Base-by-base conservation (phyloP, 2,329 filamentous ascomycete genomes). In the Alternaria sp. region DNA sequence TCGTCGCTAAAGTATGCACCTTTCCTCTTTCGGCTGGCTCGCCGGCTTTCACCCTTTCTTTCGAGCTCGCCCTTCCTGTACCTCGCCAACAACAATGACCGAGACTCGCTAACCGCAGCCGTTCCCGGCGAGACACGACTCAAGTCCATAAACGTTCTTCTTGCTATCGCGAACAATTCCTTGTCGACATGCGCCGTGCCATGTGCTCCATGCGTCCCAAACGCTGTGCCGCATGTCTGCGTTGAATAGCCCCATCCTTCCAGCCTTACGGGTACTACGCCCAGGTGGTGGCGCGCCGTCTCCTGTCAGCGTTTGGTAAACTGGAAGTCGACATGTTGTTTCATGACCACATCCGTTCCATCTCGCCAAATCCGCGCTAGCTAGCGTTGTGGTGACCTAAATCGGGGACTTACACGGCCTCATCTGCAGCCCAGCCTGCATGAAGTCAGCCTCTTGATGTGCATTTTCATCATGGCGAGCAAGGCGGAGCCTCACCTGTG, bases 371-470 rank as follows among this genome's bases (percentile, higher is more conserved):
- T 58, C 51, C 28, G 57, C 44, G 32, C 28, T 61, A 62, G 53
- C 23, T 26, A 57, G 30, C 17, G 49, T 49, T 58, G 26, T 59
- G 56, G 59, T 51, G 44, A 57, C 57, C 47, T 57, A 62, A 47
- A 46, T 70, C 68, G 68, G 70, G 70, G 62, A 66, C 68, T 71
- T 71, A 66, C 57, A 62, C 57, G 65, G 59, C 62, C 62, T 61
- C 32, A 43, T 45, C 56, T 28, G 49, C 12, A 28, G 49, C 44
- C 58, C 50, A 47, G 44, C 28, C 55, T 47, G 57, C 63, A 68
- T 67, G 56, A 63, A 61, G 56, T 68, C 63, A 72, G 71, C 69
- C 63, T 67, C 61, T 55, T 43, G 25, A 53, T 62, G 53, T 65
- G 59, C 63, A 61, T 43, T 43, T 12, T 50, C 23, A 23, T 26